Conservation (phyloP, 495 filamentous ascomycete genomes). For the Jackrogersella multiformis region DNA sequence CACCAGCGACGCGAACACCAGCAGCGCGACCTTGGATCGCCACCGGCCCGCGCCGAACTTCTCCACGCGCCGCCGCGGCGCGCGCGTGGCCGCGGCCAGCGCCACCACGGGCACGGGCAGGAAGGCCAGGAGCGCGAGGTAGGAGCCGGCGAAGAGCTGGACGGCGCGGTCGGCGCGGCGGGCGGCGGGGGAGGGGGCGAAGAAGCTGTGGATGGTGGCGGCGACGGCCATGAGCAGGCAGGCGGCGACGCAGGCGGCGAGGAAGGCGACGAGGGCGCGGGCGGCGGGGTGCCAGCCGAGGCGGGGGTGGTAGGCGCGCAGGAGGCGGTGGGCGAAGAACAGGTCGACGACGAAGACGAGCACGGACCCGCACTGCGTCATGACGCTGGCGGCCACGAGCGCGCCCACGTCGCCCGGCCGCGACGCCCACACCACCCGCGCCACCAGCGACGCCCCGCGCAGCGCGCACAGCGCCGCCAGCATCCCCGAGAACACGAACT, state of each 20-base stretch:
- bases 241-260: constrained; percentile 69
- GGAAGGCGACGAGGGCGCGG: constrained; percentile 58
- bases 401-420: constrained; percentile 59
- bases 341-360: constrained; percentile 85
- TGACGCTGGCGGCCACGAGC: constrained; percentile 76
- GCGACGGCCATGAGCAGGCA: constrained; percentile 76
- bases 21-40: constrained; percentile 69
- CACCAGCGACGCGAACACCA: constrained; percentile 63
- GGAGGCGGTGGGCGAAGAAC: constrained; percentile 78
- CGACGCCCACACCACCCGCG: constrained; percentile 70
- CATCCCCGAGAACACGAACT: constrained; percentile 74
- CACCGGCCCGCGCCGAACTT: constrained; percentile 77
- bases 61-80: constrained; percentile 63
- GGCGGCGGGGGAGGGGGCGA: constrained; percentile 62
- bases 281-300: constrained; percentile 71
- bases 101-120: constrained; percentile 73
- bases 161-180: constrained; percentile 64
- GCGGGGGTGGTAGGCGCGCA: constrained; percentile 75
- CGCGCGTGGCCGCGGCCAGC: constrained; percentile 55
- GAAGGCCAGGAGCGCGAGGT: constrained; percentile 75
- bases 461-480: constrained; percentile 84
- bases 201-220: constrained; percentile 69
- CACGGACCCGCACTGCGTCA: constrained; percentile 79
- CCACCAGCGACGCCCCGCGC: constrained; percentile 67
- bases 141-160: constrained; percentile 72